Percentiles rank a stretch among this genome's conserved stretches.
phyloP scores from a whole-genome alignment of 2,329 filamentous ascomycete species.

The Amphichorda felina region DNA sequence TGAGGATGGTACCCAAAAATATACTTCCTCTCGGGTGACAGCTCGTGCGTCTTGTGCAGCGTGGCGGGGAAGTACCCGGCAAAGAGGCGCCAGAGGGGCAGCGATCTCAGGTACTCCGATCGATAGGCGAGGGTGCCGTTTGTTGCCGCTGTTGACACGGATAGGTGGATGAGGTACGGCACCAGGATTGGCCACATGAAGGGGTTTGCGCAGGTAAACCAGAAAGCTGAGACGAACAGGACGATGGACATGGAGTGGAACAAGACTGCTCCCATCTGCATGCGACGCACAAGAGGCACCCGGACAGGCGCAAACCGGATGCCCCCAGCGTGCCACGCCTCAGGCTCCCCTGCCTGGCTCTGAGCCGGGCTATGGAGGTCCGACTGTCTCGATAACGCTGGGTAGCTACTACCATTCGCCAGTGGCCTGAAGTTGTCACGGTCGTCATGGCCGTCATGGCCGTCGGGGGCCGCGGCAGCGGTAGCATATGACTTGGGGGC shows the following conservation, averaged over 20 bases:
- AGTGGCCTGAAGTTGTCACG: too few species aligned
- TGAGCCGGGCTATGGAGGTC: conserved; percentile 1
- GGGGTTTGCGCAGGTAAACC: conserved; percentile 82
- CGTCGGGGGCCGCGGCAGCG: background rate
- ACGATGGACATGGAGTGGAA: conserved; percentile 62
- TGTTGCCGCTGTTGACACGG: conserved; percentile 66
- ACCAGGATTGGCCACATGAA: conserved; percentile 74
- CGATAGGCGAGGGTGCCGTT: conserved; percentile 67
- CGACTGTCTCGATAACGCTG: background rate
- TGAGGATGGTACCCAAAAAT: conserved; percentile 97
- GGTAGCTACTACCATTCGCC: too few species aligned
- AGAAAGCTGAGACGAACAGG: conserved; percentile 67
- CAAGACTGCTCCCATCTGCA: conserved; percentile 70
- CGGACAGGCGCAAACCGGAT: conserved; percentile 79
- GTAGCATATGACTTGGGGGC: conserved; percentile 4
- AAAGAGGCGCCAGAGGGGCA: conserved; percentile 77
- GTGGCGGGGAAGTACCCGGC: conserved; percentile 85
- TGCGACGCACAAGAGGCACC: conserved; percentile 56
- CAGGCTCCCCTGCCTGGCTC: conserved; percentile 14
- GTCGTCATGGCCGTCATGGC: too few species aligned
- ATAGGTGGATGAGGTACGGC: conserved; percentile 72
- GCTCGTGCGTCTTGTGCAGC: conserved; percentile 71
- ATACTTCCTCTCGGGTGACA: conserved; percentile 78
- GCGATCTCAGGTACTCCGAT: conserved; percentile 60
- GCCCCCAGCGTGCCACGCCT: conserved; percentile 27